Evolutionary conservation across 202 grass and related monocot genomes (phyloP).

Genomic region (Setaria viridis): DNA sequence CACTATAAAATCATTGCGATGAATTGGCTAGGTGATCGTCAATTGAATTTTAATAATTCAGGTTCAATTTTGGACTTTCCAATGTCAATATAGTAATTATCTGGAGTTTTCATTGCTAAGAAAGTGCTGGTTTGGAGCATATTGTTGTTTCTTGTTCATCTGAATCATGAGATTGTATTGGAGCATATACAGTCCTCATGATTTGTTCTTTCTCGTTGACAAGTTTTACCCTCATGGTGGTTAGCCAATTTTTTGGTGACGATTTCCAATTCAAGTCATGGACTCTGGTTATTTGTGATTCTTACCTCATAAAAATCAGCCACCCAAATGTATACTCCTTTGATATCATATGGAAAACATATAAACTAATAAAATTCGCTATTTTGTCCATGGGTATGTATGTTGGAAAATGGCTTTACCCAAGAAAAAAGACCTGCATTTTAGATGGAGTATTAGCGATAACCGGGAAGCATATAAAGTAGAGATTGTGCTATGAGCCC

Average conservation of each 20-base stretch:
- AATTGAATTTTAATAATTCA: not conserved
- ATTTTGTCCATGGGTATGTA: not conserved
- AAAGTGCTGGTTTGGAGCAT: not conserved
- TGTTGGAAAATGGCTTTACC: not conserved
- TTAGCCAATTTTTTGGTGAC: not conserved
- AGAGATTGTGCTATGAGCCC: not conserved
- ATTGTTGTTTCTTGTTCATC: not conserved
- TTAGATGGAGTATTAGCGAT: not conserved
- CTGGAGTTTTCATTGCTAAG: not conserved
- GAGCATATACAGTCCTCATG: not conserved
- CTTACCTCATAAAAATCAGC: not conserved
- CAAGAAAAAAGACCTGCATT: not conserved
- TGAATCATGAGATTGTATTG: not conserved
- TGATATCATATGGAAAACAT: not conserved
- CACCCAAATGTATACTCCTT: not conserved
- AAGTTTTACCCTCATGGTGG: not conserved
- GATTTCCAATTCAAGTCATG: not conserved
- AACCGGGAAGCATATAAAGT: not conserved
- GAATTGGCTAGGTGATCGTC: not conserved
- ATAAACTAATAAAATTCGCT: not conserved
- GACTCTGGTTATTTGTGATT: not conserved
- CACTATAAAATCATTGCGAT: not conserved
- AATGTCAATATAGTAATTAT: not conserved
- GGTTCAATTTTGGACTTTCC: not conserved
- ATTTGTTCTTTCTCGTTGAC: not conserved